These are phyloP conservation scores for Saturnispora bothae DNA, from an alignment of 805 yeast species.

Conservation along the genomic window DNA sequence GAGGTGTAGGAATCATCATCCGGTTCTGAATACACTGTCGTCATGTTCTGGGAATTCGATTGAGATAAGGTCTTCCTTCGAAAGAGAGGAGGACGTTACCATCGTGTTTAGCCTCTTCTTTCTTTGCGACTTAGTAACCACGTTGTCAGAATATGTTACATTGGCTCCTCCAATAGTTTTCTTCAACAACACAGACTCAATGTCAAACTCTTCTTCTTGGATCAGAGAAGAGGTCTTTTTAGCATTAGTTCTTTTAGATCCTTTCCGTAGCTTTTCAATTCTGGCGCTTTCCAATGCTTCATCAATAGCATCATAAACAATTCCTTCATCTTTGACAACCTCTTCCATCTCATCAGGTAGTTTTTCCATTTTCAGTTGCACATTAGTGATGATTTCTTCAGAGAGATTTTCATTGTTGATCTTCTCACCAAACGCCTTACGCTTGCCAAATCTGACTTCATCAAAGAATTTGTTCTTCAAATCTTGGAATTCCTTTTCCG, in stretches of 20 bases:
- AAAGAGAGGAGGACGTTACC: no score
- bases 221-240: background rate
- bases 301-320: conserved; percentile 8
- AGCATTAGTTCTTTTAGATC: background rate
- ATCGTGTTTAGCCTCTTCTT: no score
- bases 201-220: background rate
- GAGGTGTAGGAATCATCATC: no score
- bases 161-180: background rate
- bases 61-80: no score
- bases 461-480: conserved; percentile 16
- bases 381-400: conserved; percentile 16
- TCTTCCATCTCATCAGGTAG: conserved; percentile 17
- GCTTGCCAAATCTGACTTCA: conserved; percentile 11
- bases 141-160: conserved; percentile 4
- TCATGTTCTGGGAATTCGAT: no score
- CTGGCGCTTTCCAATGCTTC: conserved; percentile 5
- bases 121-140: background rate
- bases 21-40: no score
- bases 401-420: conserved; percentile 10
- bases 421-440: conserved; percentile 13
- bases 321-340: background rate
- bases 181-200: background rate
- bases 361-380: conserved; percentile 9
- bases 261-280: background rate
- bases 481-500: conserved; percentile 22